These are phyloP conservation scores for Rhizophora mangle DNA, from an alignment of 345 rosid species.

Conservation along the genomic window DNA sequence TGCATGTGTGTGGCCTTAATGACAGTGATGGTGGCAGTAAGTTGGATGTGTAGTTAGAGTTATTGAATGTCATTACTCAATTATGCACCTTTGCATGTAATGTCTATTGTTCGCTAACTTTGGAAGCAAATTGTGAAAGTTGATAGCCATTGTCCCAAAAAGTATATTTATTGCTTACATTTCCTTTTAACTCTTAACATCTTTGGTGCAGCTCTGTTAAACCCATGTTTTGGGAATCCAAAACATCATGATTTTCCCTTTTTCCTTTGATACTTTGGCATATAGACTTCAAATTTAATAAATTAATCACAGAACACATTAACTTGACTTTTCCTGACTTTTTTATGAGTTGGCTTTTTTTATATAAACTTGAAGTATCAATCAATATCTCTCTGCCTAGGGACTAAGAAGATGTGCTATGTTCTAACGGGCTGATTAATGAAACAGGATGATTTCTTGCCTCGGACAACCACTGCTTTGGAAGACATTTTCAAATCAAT, in stretches of 20 bases:
- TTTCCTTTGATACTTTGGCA: neutral
- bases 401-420: slow-evolving; percentile 5
- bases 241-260: neutral
- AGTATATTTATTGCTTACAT: neutral
- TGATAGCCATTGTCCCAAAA: no score
- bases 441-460: slow-evolving; percentile 90
- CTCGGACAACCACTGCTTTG: slow-evolving; percentile 79
- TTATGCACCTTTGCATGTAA: no score
- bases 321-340: neutral
- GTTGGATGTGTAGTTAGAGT: neutral
- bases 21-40: neutral
- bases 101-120: no score
- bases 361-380: neutral
- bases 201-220: neutral
- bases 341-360: neutral
- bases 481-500: slow-evolving; percentile 78
- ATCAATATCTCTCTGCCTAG: neutral
- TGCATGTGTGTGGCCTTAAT: neutral
- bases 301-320: neutral
- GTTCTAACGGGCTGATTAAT: slow-evolving; percentile 24
- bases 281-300: neutral
- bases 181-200: neutral
- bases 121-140: no score
- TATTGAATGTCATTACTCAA: no score
- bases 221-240: neutral